phyloP scores from a whole-genome alignment of 192 early-diverging fungal species.

The Piromyces sp. region DNA sequence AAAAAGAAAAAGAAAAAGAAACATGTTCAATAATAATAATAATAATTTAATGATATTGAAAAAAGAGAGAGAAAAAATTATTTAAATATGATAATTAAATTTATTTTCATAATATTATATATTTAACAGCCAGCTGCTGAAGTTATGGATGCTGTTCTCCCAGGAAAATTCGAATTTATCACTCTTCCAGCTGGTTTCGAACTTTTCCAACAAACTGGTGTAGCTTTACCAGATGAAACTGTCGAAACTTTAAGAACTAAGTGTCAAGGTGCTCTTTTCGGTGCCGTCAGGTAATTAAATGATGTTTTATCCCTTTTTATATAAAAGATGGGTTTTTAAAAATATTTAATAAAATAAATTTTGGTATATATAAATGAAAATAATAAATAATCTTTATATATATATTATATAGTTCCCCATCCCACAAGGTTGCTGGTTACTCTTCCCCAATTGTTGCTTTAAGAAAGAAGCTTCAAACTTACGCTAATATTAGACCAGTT shows the following conservation, averaged over 20 bases:
- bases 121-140: conserved; percentile 56
- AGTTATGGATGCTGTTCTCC: conserved; percentile 57
- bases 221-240: conserved; percentile 75
- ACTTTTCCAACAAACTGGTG: conserved; percentile 82
- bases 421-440: conserved; percentile 94
- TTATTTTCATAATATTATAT: neutral
- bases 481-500: conserved; percentile 93
- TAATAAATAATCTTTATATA: neutral
- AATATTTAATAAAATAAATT: too few species aligned
- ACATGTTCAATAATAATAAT: too few species aligned
- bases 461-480: conserved; percentile 85
- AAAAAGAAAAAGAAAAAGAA: too few species aligned
- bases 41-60: too few species aligned
- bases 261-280: conserved; percentile 89
- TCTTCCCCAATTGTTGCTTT: conserved; percentile 94
- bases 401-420: conserved; percentile 63
- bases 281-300: conserved; percentile 77
- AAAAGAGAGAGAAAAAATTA: too few species aligned
- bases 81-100: too few species aligned
- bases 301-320: too few species aligned
- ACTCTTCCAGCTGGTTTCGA: conserved; percentile 89
- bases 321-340: too few species aligned
- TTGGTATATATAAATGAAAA: too few species aligned
- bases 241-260: conserved; percentile 59
- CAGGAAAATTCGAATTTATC: conserved; percentile 55